Conservation (phyloP, 805 yeast genomes). For the Jamesozyma hellenica region DNA sequence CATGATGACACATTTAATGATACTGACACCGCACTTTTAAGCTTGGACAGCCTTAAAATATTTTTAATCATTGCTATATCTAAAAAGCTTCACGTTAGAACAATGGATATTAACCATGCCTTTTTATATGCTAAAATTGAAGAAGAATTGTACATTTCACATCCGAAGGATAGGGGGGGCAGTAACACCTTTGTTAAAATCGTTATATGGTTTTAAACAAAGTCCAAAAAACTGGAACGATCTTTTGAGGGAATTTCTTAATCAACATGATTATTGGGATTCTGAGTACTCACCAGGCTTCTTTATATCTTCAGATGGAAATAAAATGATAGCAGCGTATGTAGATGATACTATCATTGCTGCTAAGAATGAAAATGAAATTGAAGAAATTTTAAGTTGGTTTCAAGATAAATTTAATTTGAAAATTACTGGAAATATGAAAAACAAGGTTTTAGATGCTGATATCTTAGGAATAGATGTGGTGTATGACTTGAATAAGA, state of each 20-base stretch:
- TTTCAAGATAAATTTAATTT: slow-evolving; percentile 2
- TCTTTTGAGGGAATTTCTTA: slow-evolving; percentile 2
- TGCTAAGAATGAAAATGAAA: slow-evolving; percentile 1
- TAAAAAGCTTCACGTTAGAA: background rate
- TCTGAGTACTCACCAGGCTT: slow-evolving; percentile 5
- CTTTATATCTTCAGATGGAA: slow-evolving; percentile 1
- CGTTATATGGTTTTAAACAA: slow-evolving; percentile 7
- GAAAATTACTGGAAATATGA: slow-evolving; percentile 6
- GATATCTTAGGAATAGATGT: slow-evolving; percentile 7
- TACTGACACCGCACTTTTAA: slow-evolving; percentile 1
- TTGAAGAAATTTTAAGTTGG: slow-evolving; percentile 2
- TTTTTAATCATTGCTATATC: slow-evolving; percentile 1
- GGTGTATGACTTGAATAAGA: background rate
- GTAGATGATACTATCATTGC: slow-evolving; percentile 10
- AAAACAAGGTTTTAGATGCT: slow-evolving; percentile 1
- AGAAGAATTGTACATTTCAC: too few species aligned
- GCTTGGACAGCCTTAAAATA: slow-evolving; percentile 1
- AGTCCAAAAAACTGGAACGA: slow-evolving; percentile 9
- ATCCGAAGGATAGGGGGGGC: too few species aligned
- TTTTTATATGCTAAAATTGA: too few species aligned
- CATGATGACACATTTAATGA: too few species aligned
- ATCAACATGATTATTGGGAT: slow-evolving; percentile 1
- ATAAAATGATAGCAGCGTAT: slow-evolving; percentile 6
- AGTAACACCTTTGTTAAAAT: slow-evolving; percentile 2
- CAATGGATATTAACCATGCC: too few species aligned